Base-by-base conservation (phyloP, 345 rosid genomes). In the Geranium brycei region DNA sequence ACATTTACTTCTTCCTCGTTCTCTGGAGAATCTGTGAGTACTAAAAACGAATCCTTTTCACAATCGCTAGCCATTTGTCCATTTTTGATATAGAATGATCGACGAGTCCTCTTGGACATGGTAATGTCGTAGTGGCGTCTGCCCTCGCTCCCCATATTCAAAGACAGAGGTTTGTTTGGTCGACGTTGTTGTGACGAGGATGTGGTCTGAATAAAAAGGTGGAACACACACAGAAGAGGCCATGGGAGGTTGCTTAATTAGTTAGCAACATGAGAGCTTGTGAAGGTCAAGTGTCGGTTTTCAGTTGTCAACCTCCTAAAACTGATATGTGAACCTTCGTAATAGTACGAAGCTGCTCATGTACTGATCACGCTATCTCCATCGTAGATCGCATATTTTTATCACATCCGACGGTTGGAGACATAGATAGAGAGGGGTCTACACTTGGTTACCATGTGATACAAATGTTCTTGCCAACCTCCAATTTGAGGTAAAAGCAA, bases 81-180 rank as follows among this genome's bases (percentile, higher is more conserved):
- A 19, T 61, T 30, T 31, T 23, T 0, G 5, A 30, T 2, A 23
- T 19, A 63, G 58, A 28, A 8, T 5, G 75, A 64, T 67, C 68
- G 67, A 23, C 75, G 67, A 58, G 76, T 73, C 58, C 76, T 69
- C 63, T 66, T 73, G 1, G 76, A 73, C 76, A 61, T 73, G 47
- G 62, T 60, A 18, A 68, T 73, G 60, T 73, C 76, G 15, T 73
- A 73, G 1, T 51, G 65, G 55, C 19, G 72, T 62, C 62, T 73
- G 1, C 70, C 38, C 10, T 47, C 11, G 15, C 53, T 47, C 14
- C 53, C 53, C 53, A 47, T n/a, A n/a, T n/a, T 47, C 15, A 47
- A 47, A 47, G 13, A 5, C 13, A 47, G 14, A 47, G 53, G 11
- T 6, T 47, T 7, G 41, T 4, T 35, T 7, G 41, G 10, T 3